These are phyloP conservation scores for Physcomitrium patens DNA, from an alignment of 225 moss, liverwort and hornwort genomes.

Conservation along the genomic window DNA sequence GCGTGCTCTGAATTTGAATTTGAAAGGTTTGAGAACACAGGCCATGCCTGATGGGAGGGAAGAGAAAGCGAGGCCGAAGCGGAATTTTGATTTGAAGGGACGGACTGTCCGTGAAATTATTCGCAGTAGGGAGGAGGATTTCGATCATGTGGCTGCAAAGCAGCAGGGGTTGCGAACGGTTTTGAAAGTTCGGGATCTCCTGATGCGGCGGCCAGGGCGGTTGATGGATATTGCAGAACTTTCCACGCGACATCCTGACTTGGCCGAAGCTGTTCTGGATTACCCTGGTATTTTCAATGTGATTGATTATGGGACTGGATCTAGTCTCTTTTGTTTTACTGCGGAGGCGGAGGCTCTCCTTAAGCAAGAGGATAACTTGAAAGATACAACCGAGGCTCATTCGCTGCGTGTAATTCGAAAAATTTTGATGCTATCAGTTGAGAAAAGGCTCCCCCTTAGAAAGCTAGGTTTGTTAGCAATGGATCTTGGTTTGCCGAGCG, in stretches of 20 bases:
- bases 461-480: constrained; percentile 37
- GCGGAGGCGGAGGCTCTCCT: constrained; percentile 53
- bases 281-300: constrained; percentile 52
- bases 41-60: constrained; percentile 32
- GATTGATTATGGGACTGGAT: constrained; percentile 32
- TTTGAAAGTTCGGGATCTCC: constrained; percentile 40
- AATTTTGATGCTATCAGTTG: constrained; percentile 53
- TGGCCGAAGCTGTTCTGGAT: constrained; percentile 22
- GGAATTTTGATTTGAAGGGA: constrained; percentile 25
- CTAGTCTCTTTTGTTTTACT: constrained; percentile 46
- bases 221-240: constrained; percentile 53
- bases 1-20: background rate
- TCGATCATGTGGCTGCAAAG: constrained; percentile 38
- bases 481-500: constrained; percentile 48
- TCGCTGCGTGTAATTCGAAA: constrained; percentile 47
- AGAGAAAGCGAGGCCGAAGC: background rate
- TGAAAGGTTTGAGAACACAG: constrained; percentile 45
- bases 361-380: constrained; percentile 40
- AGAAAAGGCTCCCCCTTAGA: constrained; percentile 40
- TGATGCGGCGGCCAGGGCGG: constrained; percentile 34
- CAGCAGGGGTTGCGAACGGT: constrained; percentile 39
- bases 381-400: constrained; percentile 34
- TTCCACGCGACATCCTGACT: constrained; percentile 14
- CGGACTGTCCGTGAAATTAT: constrained; percentile 44
- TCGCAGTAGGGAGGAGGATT: constrained; percentile 33